Conservation (phyloP, 2,329 filamentous ascomycete genomes). For the Cytospora chrysosperma region DNA sequence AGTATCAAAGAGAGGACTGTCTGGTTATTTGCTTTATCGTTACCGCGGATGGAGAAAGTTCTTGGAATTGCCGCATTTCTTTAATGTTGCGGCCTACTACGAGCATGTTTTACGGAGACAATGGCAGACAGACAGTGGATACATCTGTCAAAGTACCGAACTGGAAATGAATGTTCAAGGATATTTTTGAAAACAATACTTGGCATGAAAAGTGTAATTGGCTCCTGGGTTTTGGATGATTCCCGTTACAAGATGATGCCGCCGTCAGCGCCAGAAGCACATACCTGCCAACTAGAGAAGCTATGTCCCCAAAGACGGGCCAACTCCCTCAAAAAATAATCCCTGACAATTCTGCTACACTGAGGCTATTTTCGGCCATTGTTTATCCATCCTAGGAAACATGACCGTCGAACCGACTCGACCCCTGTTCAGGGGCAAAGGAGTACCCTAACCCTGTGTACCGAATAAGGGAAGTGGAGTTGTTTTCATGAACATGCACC, state of each 20-base stretch:
- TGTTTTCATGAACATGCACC: neutral
- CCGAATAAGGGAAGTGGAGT: neutral
- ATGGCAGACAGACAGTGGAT: neutral
- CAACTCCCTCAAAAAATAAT: too few species aligned
- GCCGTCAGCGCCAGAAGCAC: too few species aligned
- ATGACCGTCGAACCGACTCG: neutral
- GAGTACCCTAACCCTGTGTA: conserved; percentile 7
- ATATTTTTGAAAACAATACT: neutral
- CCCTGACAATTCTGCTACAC: too few species aligned
- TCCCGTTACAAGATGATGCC: too few species aligned
- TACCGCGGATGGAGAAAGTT: neutral
- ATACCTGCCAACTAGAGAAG: too few species aligned
- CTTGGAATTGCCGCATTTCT: neutral
- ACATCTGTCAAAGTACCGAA: neutral
- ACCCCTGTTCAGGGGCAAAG: neutral
- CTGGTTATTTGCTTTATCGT: neutral
- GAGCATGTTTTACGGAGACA: neutral
- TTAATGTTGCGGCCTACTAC: neutral
- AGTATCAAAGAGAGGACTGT: neutral
- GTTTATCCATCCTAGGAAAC: neutral
- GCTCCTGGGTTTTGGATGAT: too few species aligned
- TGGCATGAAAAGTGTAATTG: too few species aligned
- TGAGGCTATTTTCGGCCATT: neutral
- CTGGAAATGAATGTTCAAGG: neutral
- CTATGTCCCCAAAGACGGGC: too few species aligned